Percentiles rank a stretch among this genome's conserved stretches.
These are phyloP conservation scores for Scalesia atractyloides DNA, from an alignment of 129 eudicot genomes.

Conservation along the genomic window DNA sequence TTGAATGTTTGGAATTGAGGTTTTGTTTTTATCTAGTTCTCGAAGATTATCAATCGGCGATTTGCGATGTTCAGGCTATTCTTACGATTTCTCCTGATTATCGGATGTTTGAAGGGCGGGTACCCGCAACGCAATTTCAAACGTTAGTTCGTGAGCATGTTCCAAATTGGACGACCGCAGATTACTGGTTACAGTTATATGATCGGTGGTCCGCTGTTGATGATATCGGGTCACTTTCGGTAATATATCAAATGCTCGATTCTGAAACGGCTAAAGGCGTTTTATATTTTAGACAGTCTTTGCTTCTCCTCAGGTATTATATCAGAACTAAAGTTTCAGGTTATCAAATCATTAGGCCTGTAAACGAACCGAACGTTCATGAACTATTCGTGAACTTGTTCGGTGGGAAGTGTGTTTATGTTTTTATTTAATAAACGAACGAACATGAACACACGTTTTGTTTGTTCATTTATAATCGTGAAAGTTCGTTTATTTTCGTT, in stretches of 20 bases:
- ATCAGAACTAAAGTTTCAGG: too few species aligned
- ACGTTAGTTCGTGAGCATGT: conserved; percentile 90
- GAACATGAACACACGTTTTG: too few species aligned
- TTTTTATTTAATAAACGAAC: too few species aligned
- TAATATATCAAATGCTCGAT: conserved; percentile 96
- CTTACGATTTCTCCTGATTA: conserved; percentile 78
- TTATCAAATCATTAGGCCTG: too few species aligned
- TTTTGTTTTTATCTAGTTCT: conserved; percentile 86
- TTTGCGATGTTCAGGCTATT: conserved; percentile 91
- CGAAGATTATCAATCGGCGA: conserved; percentile 82
- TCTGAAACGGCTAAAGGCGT: conserved; percentile 95
- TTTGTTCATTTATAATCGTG: too few species aligned
- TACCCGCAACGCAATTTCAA: conserved; percentile 80
- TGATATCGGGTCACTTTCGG: conserved; percentile 96
- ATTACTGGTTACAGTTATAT: conserved; percentile 92
- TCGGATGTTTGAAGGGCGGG: conserved; percentile 90
- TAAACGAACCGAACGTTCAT: too few species aligned
- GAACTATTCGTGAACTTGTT: too few species aligned
- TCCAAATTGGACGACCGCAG: conserved; percentile 92
- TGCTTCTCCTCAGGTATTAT: conserved; percentile 84
- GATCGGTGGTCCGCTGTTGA: conserved; percentile 95
- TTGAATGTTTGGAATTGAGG: conserved; percentile 90
- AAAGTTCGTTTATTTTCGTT: too few species aligned
- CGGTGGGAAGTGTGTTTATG: too few species aligned
- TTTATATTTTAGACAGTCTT: conserved; percentile 87